phyloP scores from a whole-genome alignment of 2,329 filamentous ascomycete genomes.

The Hypocreales sp. region DNA sequence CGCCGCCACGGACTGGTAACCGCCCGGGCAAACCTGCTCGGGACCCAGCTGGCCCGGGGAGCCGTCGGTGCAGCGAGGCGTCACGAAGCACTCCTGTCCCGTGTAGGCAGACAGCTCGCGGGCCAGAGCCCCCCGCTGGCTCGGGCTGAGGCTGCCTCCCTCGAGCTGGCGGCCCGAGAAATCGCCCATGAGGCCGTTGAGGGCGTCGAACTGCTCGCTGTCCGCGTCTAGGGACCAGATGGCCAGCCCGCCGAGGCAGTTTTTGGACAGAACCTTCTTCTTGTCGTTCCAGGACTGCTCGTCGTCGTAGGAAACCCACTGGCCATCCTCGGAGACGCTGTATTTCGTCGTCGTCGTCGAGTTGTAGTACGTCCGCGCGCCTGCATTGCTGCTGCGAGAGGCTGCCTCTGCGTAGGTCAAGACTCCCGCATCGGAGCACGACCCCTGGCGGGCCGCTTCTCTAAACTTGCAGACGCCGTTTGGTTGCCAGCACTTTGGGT shows the following conservation, averaged over 20 bases:
- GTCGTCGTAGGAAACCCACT: background rate
- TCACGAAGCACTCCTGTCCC: background rate
- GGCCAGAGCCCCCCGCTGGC: background rate
- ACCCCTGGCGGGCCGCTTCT: background rate
- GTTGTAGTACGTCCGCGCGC: background rate
- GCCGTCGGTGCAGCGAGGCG: background rate
- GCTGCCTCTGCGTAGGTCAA: background rate
- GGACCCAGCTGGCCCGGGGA: background rate
- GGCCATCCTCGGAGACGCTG: background rate
- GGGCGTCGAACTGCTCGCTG: background rate
- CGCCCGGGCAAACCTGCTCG: background rate
- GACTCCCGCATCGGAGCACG: background rate
- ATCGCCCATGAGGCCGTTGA: background rate
- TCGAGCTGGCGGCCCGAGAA: background rate
- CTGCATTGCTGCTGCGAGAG: background rate
- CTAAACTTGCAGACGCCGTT: background rate
- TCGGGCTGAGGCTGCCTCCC: background rate
- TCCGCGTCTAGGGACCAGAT: background rate
- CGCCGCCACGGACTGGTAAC: background rate
- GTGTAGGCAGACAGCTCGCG: background rate
- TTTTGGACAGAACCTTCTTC: background rate
- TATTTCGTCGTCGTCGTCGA: background rate
- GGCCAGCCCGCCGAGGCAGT: background rate
- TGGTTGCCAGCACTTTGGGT: background rate
- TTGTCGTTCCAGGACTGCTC: background rate